phyloP scores from a whole-genome alignment of 2,329 filamentous ascomycete genomes.

The Cladosporium sp. region DNA sequence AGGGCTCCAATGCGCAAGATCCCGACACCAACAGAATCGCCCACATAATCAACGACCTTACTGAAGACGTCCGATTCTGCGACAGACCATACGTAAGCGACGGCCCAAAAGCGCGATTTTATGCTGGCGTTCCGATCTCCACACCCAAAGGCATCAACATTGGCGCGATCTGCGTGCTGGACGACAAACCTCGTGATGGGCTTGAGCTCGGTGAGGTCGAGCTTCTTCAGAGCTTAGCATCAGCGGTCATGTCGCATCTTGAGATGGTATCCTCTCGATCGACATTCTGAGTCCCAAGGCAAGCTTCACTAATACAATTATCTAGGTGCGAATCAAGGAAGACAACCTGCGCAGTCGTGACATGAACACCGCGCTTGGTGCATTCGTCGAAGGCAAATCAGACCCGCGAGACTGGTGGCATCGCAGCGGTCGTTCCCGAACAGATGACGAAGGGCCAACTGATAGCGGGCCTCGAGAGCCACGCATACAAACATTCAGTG shows the following conservation, averaged over 20 bases:
- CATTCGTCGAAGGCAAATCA: constrained; percentile 33
- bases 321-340: too few species aligned
- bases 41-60: constrained; percentile 29
- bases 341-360: constrained; percentile 51
- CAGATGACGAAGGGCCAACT: too few species aligned
- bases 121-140: constrained; percentile 60
- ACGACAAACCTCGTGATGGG: constrained; percentile 51
- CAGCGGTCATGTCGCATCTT: constrained; percentile 59
- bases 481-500: too few species aligned
- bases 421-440: neutral
- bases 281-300: too few species aligned
- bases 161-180: constrained; percentile 57
- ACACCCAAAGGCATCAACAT: constrained; percentile 56
- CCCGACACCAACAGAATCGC: neutral
- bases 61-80: constrained; percentile 24
- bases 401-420: constrained; percentile 9
- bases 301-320: too few species aligned
- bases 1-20: constrained; percentile 18
- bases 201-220: constrained; percentile 47
- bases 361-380: constrained; percentile 52
- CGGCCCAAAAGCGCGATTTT: constrained; percentile 41
- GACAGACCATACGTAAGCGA: constrained; percentile 26
- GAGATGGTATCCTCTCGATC: too few species aligned
- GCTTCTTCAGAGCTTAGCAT: constrained; percentile 55
- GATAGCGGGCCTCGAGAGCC: neutral